phyloP scores from a whole-genome alignment of 139 green algal species.

The Zygnema cylindricum region DNA sequence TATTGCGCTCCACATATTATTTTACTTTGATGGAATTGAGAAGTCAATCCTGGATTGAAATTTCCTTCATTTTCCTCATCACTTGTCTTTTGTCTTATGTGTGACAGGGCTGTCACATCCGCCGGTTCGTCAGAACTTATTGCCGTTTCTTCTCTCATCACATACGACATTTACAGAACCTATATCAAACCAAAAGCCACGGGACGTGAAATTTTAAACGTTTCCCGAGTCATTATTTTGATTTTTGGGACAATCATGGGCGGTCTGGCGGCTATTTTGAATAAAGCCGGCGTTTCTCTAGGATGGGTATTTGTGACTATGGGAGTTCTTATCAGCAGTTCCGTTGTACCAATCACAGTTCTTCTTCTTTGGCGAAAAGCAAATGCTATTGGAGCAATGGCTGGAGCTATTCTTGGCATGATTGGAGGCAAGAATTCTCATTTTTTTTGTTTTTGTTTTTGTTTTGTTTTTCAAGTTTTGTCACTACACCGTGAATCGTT shows the following conservation, averaged over 20 bases:
- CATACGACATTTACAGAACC: constrained; percentile 80
- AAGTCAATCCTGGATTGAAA: no score
- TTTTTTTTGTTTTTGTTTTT: no score
- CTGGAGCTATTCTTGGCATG: constrained; percentile 38
- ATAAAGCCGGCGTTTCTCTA: constrained; percentile 75
- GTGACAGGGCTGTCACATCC: constrained; percentile 87
- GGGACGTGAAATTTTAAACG: constrained; percentile 77
- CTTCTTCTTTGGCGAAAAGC: constrained; percentile 81
- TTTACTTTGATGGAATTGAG: no score
- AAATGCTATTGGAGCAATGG: constrained; percentile 53
- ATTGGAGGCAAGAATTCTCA: not conserved
- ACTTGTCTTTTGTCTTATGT: no score
- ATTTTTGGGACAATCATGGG: constrained; percentile 79
- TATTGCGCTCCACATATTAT: no score
- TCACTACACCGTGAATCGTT: no score
- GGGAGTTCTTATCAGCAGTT: constrained; percentile 87
- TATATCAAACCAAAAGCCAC: constrained; percentile 85
- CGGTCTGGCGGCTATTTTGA: constrained; percentile 81
- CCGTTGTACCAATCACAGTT: constrained; percentile 81
- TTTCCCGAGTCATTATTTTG: constrained; percentile 75
- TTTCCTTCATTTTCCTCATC: no score
- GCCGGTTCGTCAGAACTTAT: constrained; percentile 88
- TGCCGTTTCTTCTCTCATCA: constrained; percentile 83
- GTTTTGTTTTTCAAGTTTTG: no score
- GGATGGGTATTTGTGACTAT: constrained; percentile 77